Conservation (phyloP, 1,139 yeast genomes). For the Saccharomyces pastorianus region DNA sequence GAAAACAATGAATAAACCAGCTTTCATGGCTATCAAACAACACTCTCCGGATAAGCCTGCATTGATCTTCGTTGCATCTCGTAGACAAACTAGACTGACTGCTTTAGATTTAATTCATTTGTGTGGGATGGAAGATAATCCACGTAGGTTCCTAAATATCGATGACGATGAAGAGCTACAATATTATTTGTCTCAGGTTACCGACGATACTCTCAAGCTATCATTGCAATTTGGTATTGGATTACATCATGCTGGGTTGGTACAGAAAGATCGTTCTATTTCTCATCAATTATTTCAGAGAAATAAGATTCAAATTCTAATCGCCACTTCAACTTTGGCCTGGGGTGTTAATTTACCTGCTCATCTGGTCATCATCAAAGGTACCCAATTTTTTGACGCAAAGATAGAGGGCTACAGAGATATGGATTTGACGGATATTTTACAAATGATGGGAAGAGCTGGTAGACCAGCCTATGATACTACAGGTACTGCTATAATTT, state of each 20-base stretch:
- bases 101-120: constrained; percentile 87
- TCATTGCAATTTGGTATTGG: constrained; percentile 95
- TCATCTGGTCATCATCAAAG: constrained; percentile 50
- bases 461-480: constrained; percentile 97
- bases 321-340: constrained; percentile 90
- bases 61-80: constrained; percentile 88
- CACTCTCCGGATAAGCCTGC: constrained; percentile 93
- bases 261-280: constrained; percentile 79
- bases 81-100: constrained; percentile 93
- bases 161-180: constrained; percentile 62
- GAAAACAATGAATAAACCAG: constrained; percentile 98
- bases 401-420: constrained; percentile 46
- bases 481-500: constrained; percentile 89
- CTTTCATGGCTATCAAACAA: constrained; percentile 90
- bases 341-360: constrained; percentile 60
- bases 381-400: constrained; percentile 43
- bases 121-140: constrained; percentile 92
- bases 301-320: constrained; percentile 78
- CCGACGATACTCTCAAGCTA: constrained; percentile 79
- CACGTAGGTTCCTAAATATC: constrained; percentile 77
- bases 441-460: constrained; percentile 64
- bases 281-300: constrained; percentile 80
- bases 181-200: constrained; percentile 54
- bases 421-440: constrained; percentile 65
- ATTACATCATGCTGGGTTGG: constrained; percentile 94